phyloP scores from a whole-genome alignment of 1,139 yeast genomes.

The Saccharomycopsis hybrid region DNA sequence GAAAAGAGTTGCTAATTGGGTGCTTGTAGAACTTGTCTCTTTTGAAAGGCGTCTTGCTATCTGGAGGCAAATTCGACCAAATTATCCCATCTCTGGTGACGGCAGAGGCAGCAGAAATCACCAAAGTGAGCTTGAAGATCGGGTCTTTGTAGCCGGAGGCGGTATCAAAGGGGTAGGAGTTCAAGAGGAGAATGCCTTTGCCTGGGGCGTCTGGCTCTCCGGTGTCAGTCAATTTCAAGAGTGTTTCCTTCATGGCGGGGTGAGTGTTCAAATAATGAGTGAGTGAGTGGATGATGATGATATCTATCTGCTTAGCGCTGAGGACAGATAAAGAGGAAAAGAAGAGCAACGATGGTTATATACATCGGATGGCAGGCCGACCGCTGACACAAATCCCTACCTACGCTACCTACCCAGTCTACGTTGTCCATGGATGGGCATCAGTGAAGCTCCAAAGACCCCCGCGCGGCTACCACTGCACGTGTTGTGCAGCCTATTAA shows the following conservation, averaged over 20 bases:
- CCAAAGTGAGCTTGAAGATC: conserved; percentile 51
- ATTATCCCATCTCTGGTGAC: conserved; percentile 66
- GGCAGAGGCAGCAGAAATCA: conserved; percentile 67
- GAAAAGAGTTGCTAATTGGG: conserved; percentile 43
- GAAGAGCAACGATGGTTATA: neutral
- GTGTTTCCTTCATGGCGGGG: conserved; percentile 26
- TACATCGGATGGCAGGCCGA: neutral
- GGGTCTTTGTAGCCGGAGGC: conserved; percentile 39
- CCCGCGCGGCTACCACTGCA: too few relatives aligned
- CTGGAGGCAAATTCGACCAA: conserved; percentile 68
- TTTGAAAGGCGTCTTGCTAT: conserved; percentile 38
- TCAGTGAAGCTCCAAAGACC: too few relatives aligned
- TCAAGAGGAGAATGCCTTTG: conserved; percentile 61
- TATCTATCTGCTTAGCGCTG: neutral
- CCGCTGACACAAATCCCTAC: too few relatives aligned
- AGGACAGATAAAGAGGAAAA: neutral
- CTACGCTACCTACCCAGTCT: too few relatives aligned
- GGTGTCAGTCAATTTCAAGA: conserved; percentile 45
- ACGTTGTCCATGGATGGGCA: too few relatives aligned
- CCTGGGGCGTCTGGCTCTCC: conserved; percentile 48
- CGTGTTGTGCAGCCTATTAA: too few relatives aligned
- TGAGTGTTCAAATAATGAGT: too few relatives aligned
- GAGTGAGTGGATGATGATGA: too few relatives aligned
- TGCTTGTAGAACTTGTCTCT: conserved; percentile 50
- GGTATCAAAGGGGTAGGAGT: conserved; percentile 39